Base-by-base conservation (phyloP, 179 eudicot species). In the Monotropa hypopitys region DNA sequence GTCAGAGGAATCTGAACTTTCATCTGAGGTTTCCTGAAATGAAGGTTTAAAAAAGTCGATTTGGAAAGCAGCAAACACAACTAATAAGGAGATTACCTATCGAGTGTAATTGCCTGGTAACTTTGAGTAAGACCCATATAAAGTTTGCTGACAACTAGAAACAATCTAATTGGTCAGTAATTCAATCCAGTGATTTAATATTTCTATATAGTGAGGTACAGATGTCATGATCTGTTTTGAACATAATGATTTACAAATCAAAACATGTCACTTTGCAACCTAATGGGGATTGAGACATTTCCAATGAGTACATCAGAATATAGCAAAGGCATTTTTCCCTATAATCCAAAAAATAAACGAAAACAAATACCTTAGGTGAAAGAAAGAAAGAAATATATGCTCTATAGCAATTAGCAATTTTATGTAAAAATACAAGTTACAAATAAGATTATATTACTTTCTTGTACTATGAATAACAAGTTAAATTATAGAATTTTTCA, bases 21-120 rank as follows among this genome's bases (percentile, higher is more conserved):
- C 89, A 80, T 89, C 97, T 83, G 92, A 88, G 59, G 85, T 82
- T 54, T 88, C 98, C 98, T 94, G 84, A 70, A 75, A 62, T 49
- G 57, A 51, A 40, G 12, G 23, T 18, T 38, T 5, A 38, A 62
- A 72, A 76, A 71, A 62, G 43, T 10, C 18, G 5, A 40, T 75
- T 74, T 75, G 50, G 46, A 38, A 49, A 38, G 63, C 63, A 76
- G 54, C 67, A 76, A 65, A 76, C 32, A 45, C 20, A 28, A 63
- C 45, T 30, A 32, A 56, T 21, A 12, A 74, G 43, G 33, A 1
- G 1, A 76, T 15, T 47, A 32, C 35, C 38, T 42, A 57, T n/a
- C 65, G n/a, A 38, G 30, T 53, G 11, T 33, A 50, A 7, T 30
- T 42, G 30, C 23, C 49, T 6, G 13, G 43, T 20, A 30, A 72